Evolutionary conservation across 139 green algal species (phyloP), one percentile per base, ranked within the genome.

Genomic region (Yamagishiella unicocca): DNA sequence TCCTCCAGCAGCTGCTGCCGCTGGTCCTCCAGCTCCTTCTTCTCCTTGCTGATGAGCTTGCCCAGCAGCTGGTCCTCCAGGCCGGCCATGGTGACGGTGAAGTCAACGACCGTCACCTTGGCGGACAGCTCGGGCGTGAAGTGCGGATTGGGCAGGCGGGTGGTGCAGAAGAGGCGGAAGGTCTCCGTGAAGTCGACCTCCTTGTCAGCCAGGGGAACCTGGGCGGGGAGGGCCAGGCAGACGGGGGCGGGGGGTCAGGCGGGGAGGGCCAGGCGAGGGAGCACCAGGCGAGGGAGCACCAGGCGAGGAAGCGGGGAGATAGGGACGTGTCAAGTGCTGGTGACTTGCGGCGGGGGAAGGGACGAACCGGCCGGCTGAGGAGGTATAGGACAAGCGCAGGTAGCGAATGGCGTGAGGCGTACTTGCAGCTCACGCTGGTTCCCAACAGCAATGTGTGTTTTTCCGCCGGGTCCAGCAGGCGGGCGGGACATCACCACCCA

Each of bases 21-120:
- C 93, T 98, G 96, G 91, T 97, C 96, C 94, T 99, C 96, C 87
- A 99, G 93, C 90, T 98, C 96, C 84, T 95, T 90, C 93, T 98
- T 98, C 94, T 99, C 97, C 91, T 97, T 98, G 45, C 97, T 90
- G 77, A 99, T 98, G 22, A 99, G 95, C 85, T 96, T 96, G 90
- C 94, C 96, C 81, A 99, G 94, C 85, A 99, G 95, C 92, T 99
- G 97, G 86, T 99, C 97, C 92, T 99, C 97, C 82, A 99, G 93
- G 12, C 97, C 97, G 8, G 90, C 91, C 91, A 94, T 94, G 37
- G 97, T 99, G 35, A 99, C 97, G 8, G 97, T 98, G 94, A 99
- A 99, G 93, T 99, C 97, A 19, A 99, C 96, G 31, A 99, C 89
- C 4, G 97, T 98, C 35, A 96, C 93, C 91, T 96, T 97, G 87